These are phyloP conservation scores for Solanum piurae DNA, from an alignment of 257 asterid genomes.

Conservation along the genomic window DNA sequence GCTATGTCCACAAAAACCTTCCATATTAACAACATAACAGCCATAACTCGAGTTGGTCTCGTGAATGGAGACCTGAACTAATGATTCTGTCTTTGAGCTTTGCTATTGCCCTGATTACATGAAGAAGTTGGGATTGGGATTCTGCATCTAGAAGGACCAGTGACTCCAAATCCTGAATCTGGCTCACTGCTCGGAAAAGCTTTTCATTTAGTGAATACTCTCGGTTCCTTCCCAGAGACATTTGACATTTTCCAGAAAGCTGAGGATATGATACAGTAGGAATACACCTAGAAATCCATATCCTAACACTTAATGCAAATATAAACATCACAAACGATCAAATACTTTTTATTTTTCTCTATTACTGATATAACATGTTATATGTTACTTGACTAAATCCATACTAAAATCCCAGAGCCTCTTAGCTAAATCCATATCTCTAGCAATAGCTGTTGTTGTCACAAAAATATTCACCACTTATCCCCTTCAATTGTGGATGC, in stretches of 20 bases:
- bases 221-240: neutral
- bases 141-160: no score
- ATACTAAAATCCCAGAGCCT: slow-evolving; percentile 72
- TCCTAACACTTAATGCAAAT: neutral
- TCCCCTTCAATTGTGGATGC: slow-evolving; percentile 57
- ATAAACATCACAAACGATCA: neutral
- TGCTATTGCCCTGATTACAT: no score
- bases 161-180: no score
- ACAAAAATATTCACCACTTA: slow-evolving; percentile 46
- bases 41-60: no score
- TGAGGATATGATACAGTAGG: neutral
- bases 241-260: neutral
- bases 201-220: neutral
- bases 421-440: slow-evolving; percentile 38
- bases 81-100: no score
- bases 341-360: neutral
- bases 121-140: no score
- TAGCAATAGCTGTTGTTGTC: slow-evolving; percentile 34
- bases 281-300: neutral
- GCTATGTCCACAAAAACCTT: no score
- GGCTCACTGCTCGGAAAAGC: neutral
- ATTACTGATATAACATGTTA: neutral
- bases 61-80: no score
- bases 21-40: no score
- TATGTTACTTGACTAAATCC: slow-evolving; percentile 17